Percentiles rank a stretch among this genome's conserved stretches.
These are phyloP conservation scores for Magnaporthales sp. DNA, from an alignment of 2,329 filamentous ascomycete genomes.

Conservation along the genomic window DNA sequence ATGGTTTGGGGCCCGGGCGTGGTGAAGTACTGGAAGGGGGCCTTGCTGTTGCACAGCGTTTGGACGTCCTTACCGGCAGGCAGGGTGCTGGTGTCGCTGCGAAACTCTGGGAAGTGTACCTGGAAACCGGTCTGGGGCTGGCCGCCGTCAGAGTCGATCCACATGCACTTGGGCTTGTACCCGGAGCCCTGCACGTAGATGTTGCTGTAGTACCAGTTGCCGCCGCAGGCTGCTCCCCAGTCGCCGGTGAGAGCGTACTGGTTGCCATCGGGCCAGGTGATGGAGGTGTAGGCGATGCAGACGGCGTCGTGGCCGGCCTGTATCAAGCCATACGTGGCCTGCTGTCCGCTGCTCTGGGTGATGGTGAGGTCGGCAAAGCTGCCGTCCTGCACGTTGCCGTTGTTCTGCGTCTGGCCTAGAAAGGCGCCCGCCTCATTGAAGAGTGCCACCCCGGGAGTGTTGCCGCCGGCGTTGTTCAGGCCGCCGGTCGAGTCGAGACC, in stretches of 20 bases:
- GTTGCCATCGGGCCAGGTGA: constrained; percentile 2
- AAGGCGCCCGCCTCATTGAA: background rate
- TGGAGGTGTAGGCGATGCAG: constrained; percentile 1
- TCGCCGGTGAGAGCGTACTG: constrained; percentile 1
- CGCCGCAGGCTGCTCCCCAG: constrained; percentile 2
- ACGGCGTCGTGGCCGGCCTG: constrained; percentile 2
- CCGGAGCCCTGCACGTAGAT: background rate
- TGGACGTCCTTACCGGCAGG: background rate
- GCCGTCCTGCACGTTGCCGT: background rate
- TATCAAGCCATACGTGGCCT: background rate
- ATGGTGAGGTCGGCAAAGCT: background rate
- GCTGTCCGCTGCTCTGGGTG: background rate
- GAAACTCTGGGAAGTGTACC: background rate
- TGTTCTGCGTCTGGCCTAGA: background rate
- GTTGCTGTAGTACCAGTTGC: background rate
- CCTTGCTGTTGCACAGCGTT: background rate
- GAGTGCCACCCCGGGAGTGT: background rate
- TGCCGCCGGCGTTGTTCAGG: background rate
- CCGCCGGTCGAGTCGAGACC: background rate
- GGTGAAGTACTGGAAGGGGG: background rate
- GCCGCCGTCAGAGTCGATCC: background rate
- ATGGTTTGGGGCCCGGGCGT: background rate
- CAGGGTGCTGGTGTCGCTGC: background rate
- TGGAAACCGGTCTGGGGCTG: background rate
- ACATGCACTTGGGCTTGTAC: constrained; percentile 1